Conservation (phyloP, 2,329 filamentous ascomycete species). For the Sphaceloma murrayae region DNA sequence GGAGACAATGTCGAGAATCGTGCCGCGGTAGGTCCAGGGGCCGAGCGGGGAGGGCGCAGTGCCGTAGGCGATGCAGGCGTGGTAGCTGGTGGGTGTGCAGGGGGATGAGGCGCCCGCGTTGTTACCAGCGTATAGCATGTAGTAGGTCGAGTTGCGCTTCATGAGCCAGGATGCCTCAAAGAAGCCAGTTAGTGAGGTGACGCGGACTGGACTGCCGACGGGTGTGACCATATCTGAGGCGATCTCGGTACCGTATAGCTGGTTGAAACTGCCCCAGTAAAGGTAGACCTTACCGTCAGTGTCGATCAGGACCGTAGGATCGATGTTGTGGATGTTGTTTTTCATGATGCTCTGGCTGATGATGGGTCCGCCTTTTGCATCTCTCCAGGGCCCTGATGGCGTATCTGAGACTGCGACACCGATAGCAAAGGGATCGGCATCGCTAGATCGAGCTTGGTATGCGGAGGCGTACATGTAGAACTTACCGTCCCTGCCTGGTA, state of each 20-base stretch:
- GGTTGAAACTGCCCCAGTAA: conserved; percentile 14
- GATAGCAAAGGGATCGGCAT: conserved; percentile 15
- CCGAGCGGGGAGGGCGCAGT: conserved; percentile 12
- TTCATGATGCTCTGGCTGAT: conserved; percentile 10
- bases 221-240: conserved; percentile 15
- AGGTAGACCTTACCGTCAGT: conserved; percentile 15
- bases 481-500: conserved; percentile 14
- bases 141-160: conserved; percentile 13
- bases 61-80: conserved; percentile 15
- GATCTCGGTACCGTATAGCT: conserved; percentile 16
- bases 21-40: conserved; percentile 17
- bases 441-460: conserved; percentile 1
- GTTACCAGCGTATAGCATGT: conserved; percentile 15
- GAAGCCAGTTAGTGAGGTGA: conserved; percentile 14
- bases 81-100: conserved; percentile 11
- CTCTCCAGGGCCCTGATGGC: conserved; percentile 16
- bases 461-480: conserved; percentile 16
- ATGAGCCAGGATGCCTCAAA: conserved; percentile 15
- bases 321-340: conserved; percentile 16
- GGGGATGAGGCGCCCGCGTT: conserved; percentile 3
- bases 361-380: conserved; percentile 15
- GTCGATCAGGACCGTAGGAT: conserved; percentile 15
- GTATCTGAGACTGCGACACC: conserved; percentile 14
- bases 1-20: conserved; percentile 15
- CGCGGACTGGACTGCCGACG: conserved; percentile 6